A percentile compares a stretch with the other conserved stretches of the same genome.
phyloP scores from a whole-genome alignment of 1,284 basidiomycete species.

The Testicularia cyperi region DNA sequence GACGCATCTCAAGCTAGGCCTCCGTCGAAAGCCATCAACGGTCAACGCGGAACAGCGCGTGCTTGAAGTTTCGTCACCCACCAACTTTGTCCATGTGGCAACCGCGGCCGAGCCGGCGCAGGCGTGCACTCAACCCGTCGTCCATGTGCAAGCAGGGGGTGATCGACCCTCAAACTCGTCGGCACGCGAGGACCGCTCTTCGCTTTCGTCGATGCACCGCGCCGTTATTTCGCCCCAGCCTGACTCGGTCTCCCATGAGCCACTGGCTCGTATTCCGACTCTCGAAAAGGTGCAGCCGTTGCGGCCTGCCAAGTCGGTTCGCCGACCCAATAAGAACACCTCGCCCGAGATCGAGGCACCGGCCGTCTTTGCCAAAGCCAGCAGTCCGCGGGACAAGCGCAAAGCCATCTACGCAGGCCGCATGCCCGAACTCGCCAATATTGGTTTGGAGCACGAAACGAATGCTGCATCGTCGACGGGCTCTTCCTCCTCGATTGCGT shows the following conservation, averaged over 20 bases:
- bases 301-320: conserved; percentile 19
- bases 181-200: not conserved
- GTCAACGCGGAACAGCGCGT: not conserved
- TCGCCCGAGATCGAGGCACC: not conserved
- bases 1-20: conserved; percentile 15
- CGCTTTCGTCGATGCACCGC: conserved; percentile 1
- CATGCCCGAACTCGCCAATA: conserved; percentile 3
- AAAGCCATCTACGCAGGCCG: conserved; percentile 19
- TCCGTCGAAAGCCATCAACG: conserved; percentile 9
- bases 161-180: conserved; percentile 7
- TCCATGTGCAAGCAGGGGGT: too few species aligned
- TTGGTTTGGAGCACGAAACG: conserved; percentile 3
- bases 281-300: too few species aligned
- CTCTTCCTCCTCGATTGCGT: conserved; percentile 1
- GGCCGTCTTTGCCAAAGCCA: not conserved
- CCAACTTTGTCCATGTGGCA: conserved; percentile 22
- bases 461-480: not conserved
- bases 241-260: too few species aligned
- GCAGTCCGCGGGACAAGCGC: conserved; percentile 20
- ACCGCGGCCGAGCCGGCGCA: conserved; percentile 12
- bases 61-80: conserved; percentile 13
- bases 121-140: too few species aligned
- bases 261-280: too few species aligned
- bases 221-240: too few species aligned
- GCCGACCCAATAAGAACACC: conserved; percentile 7